Base-by-base conservation (phyloP, 352 stramenopile genomes). In the Phytophthora chlamydospora region DNA sequence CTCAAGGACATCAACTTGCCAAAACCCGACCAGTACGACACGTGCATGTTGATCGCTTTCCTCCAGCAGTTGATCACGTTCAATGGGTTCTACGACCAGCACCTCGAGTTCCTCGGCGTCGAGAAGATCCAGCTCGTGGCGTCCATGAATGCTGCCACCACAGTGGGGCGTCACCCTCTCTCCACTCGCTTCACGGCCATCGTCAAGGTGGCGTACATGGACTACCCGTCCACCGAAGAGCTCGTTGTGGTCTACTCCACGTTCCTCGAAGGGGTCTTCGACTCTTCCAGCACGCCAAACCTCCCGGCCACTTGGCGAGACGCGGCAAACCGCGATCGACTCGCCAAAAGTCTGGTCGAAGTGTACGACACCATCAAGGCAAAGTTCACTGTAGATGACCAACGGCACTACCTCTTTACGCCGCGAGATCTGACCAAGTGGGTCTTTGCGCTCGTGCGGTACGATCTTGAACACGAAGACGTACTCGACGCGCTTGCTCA, bases 1-100 rank as follows among this genome's bases (percentile, higher is more conserved):
- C 76, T 98, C 21, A 98, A 98, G 68, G 95, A 98, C 56, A 98
- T 98, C 63, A 98, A 98, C 59, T 67, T 98, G 45, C 92, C 96
- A 4, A 97, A 96, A 38, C 94, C 94, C 0, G 96, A 98, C 57
- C 83, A 94, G 68, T 98, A 98, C 68, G 90, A 97, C 59, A 98
- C 96, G 40, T 98, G 95, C 69, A 97, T 98, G 89, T 80, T 98
- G 17, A 97, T 98, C 24, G 93, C 95, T 4, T 98, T 98, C 68
- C 74, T 98, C 3, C 96, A 98, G 71, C 95, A 98, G 67, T 66
- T 98, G 17, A 76, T 98, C 52, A 98, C 95, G 0, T 97, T 98
- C 62, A 86, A 94, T 19, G 96, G 96, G n/a, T 98, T 98, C 60
- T 99, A 98, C 73, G 91, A 98, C 58, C 85, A 93, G 16, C 79